Evolutionary conservation across 768 basidiomycete species (phyloP).

Genomic region (Lepiota brunneoincarnata): DNA sequence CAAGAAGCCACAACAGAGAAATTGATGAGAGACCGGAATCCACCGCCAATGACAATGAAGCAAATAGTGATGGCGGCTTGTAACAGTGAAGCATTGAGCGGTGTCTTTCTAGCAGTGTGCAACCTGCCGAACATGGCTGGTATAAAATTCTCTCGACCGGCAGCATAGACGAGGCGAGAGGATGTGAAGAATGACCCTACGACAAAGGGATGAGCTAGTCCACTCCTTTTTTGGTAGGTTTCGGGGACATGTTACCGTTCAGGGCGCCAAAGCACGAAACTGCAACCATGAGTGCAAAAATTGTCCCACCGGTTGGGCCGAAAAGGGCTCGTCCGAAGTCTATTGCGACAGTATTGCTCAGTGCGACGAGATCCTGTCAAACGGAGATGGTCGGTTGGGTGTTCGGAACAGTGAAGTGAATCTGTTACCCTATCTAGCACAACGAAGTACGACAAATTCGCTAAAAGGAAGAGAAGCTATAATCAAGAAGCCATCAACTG

Average conservation of each 20-base stretch:
- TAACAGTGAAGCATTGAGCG: conserved; percentile 82
- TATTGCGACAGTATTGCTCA: conserved; percentile 83
- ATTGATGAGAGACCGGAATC: conserved; percentile 85
- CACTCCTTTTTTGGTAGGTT: not conserved
- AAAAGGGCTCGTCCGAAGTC: conserved; percentile 90
- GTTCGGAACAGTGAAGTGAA: not conserved
- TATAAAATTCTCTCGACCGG: conserved; percentile 84
- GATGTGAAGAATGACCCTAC: conserved; percentile 71
- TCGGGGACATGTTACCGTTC: conserved; percentile 53
- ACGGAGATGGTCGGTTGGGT: conserved; percentile 1
- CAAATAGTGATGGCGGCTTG: conserved; percentile 71
- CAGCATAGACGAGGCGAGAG: conserved; percentile 84
- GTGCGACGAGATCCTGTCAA: conserved; percentile 55
- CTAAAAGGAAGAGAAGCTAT: conserved; percentile 73
- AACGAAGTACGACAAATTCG: conserved; percentile 90
- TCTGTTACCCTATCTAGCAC: conserved; percentile 75
- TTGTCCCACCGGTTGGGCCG: conserved; percentile 79
- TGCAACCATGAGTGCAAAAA: conserved; percentile 91
- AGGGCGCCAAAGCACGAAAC: conserved; percentile 95
- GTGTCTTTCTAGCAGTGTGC: conserved; percentile 75
- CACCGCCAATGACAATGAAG: conserved; percentile 85
- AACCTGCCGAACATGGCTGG: conserved; percentile 81
- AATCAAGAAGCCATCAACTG: not conserved
- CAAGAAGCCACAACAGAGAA: conserved; percentile 86
- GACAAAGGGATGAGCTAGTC: conserved; percentile 13